phyloP scores from a whole-genome alignment of 495 filamentous ascomycete genomes.

The Thermothielavioides terrestris region DNA sequence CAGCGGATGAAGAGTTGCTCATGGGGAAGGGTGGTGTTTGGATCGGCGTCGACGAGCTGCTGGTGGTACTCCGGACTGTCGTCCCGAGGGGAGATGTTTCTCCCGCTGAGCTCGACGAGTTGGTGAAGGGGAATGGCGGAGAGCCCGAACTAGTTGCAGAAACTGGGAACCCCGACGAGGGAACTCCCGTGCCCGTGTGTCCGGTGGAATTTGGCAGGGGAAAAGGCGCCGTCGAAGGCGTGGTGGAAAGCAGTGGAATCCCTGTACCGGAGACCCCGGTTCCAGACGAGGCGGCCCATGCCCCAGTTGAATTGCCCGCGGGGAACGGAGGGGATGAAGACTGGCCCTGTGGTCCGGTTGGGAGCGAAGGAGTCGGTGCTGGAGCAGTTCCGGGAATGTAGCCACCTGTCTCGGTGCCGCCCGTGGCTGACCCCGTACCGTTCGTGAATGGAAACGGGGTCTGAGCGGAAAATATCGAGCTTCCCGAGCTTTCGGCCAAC shows the following conservation, averaged over 20 bases:
- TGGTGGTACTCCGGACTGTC: neutral
- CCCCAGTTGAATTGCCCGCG: too few relatives aligned
- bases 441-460: conserved; percentile 8
- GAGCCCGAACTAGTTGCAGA: conserved; percentile 9
- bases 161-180: neutral
- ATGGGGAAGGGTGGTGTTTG: conserved; percentile 5
- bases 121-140: conserved; percentile 24
- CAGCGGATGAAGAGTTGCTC: conserved; percentile 6
- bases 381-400: neutral
- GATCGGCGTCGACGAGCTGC: neutral
- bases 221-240: conserved; percentile 6
- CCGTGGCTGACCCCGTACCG: neutral
- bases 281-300: neutral
- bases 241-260: neutral
- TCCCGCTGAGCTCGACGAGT: conserved; percentile 14
- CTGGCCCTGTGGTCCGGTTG: too few relatives aligned
- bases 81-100: conserved; percentile 10
- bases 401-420: conserved; percentile 5
- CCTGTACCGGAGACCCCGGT: neutral
- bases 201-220: conserved; percentile 18
- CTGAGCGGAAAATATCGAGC: neutral
- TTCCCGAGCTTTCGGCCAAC: neutral
- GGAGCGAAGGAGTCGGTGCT: neutral
- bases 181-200: conserved; percentile 1
- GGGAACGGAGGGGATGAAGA: too few relatives aligned